Evolutionary conservation across 352 stramenopile species (phyloP), one percentile per base, ranked within the genome.

Genomic region (Globisporangium spinosum): DNA sequence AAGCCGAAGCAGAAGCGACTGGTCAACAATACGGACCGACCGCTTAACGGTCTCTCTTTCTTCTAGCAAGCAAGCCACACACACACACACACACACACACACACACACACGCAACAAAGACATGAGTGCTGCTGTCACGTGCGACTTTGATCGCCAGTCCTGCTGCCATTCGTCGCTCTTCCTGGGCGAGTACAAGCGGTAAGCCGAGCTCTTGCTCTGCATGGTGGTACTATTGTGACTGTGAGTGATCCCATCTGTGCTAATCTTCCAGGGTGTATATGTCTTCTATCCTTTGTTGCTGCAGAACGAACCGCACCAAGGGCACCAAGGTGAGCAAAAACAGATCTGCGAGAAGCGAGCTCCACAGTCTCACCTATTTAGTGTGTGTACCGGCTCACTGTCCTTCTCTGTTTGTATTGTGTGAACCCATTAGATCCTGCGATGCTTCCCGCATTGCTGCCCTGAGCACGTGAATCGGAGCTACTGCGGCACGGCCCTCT

Each of bases 361-460:
- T 60, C 57, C 56, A 20, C 13, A 0, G 13, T 5, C 38, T 15
- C 58, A 22, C 53, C 35, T 45, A 49, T n/a, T 49, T 45, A 49
- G 5, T 49, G 40, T 20, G 43, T 51, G 43, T 17, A 51, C 43
- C 17, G 43, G 43, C 43, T 51, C 43, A 51, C 6, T 17, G 2
- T 51, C 15, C 40, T 62, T 35, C 64, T 64, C 32, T 47, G 10
- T 43, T 49, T 51, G 62, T 6, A 13, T 13, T 29, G 3, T 34
- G 17, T 51, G 2, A 51, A 51, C 51, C 51, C 51, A 10, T 1
- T 29, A 89, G 80, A 90, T 90, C 73, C 51, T 90, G 61, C 79
- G 82, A 38, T 91, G 80, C 72, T 91, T 91, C 64, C 81, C 83
- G 22, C 81, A 91, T 64, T 91, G 83, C 70, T 91, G 81, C 40